Evolutionary conservation across 805 yeast species (phyloP).

Genomic region (Candida lessepsii): DNA sequence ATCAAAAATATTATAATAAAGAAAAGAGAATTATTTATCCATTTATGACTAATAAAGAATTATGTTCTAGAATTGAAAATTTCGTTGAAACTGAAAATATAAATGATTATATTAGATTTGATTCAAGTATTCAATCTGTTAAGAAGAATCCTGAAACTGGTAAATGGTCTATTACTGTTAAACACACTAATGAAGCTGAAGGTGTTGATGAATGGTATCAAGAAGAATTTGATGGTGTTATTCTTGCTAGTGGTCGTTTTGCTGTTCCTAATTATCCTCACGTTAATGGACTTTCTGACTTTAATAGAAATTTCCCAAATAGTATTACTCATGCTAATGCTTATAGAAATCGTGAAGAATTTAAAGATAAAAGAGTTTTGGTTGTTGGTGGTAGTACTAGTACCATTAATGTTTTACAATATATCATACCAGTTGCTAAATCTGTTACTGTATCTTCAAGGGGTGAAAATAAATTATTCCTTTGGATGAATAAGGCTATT

Average conservation of each 20-base stretch:
- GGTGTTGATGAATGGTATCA: slow-evolving; percentile 39
- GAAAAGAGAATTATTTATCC: slow-evolving; percentile 30
- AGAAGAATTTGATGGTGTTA: slow-evolving; percentile 58
- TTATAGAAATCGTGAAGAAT: slow-evolving; percentile 49
- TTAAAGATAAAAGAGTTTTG: slow-evolving; percentile 38
- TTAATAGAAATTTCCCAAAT: slow-evolving; percentile 43
- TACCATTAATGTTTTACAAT: slow-evolving; percentile 45
- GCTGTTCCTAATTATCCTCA: slow-evolving; percentile 61
- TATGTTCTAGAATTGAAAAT: slow-evolving; percentile 23
- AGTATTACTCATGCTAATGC: slow-evolving; percentile 57
- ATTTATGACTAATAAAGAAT: slow-evolving; percentile 36
- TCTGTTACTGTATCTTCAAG: slow-evolving; percentile 27
- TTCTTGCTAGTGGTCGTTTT: slow-evolving; percentile 64
- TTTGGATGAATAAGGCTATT: slow-evolving; percentile 40
- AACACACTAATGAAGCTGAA: slow-evolving; percentile 11
- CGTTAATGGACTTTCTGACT: slow-evolving; percentile 51
- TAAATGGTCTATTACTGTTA: slow-evolving; percentile 39
- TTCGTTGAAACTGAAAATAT: slow-evolving; percentile 30
- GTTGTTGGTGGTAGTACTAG: slow-evolving; percentile 45
- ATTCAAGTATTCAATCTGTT: slow-evolving; percentile 40
- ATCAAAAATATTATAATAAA: slow-evolving; percentile 20
- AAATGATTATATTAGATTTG: slow-evolving; percentile 31
- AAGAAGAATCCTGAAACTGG: slow-evolving; percentile 25
- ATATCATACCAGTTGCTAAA: slow-evolving; percentile 27
- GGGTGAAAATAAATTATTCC: slow-evolving; percentile 26